Evolutionary conservation across 2,329 filamentous ascomycete genomes (phyloP), one percentile per base, ranked within the genome.

Genomic region (Immersiporthe knoxdaviesiana): DNA sequence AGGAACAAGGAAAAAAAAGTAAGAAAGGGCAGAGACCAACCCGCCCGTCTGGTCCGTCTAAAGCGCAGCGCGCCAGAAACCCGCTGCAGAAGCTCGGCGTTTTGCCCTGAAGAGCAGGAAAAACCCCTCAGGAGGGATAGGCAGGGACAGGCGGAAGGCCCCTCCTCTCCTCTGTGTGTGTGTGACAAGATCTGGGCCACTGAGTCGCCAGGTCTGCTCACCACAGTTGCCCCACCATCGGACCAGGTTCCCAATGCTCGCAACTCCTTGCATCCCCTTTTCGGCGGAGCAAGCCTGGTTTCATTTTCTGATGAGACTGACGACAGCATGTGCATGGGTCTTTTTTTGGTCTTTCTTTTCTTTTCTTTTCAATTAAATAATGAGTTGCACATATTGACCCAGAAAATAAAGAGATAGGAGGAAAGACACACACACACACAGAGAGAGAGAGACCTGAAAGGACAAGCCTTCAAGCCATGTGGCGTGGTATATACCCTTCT

Each of bases 241-340:
- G 32, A 62, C 37, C 35, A 39, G 37, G 59, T 62, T 44, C 37
- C 41, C 35, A 24, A 21, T 62, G n/a, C 59, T 62, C 59, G n/a
- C 30, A 27, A 41, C 37, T 62, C 59, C 59, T 62, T 62, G 59
- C 59, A n/a, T 62, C 59, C 44, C 35, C 59, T 62, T 62, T 44
- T 62, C 6, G 59, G 59, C 59, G 59, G 37, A 59, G 56, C 56
- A n/a, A 14, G 18, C n/a, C 21, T 35, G 18, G 56, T 59, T 59
- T 59, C 21, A 59, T 24, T 59, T 37, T 30, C 24, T 27, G 30
- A 59, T 21, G 30, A 37, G 30, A 37, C 56, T 59, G 56, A 59
- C 56, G 56, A 59, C 56, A 37, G 24, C 52, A 56, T 56, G 52
- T 2, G 27, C 52, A 56, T 30, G 24, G 24, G 32, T 30, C 27